phyloP scores from a whole-genome alignment of 1,139 yeast species.

The Suhomyces atakaporum region DNA sequence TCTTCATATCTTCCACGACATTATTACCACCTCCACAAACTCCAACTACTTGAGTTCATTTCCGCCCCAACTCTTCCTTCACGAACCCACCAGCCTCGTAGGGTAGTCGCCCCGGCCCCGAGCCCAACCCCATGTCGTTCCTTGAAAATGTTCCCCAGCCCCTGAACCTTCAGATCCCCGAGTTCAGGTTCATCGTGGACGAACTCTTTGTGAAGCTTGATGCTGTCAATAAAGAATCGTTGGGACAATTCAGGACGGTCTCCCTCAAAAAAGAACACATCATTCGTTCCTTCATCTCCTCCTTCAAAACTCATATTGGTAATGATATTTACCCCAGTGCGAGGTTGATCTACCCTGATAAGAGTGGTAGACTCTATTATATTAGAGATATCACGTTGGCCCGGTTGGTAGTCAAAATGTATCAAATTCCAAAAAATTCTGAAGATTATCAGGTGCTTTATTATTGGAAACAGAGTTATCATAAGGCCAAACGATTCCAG shows the following conservation, averaged over 20 bases:
- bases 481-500: conserved; percentile 29
- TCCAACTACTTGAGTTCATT: too few relatives aligned
- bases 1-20: too few relatives aligned
- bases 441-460: conserved; percentile 36
- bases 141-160: conserved; percentile 14
- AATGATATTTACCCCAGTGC: conserved; percentile 69
- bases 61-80: too few relatives aligned
- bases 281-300: conserved; percentile 50
- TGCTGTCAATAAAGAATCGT: conserved; percentile 27
- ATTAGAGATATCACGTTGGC: conserved; percentile 56
- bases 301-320: conserved; percentile 71
- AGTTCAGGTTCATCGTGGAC: conserved; percentile 32
- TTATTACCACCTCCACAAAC: too few relatives aligned
- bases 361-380: conserved; percentile 55
- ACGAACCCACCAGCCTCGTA: too few relatives aligned
- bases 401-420: conserved; percentile 40
- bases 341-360: conserved; percentile 61
- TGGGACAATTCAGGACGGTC: conserved; percentile 30
- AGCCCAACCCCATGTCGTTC: conserved; percentile 18
- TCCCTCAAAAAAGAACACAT: conserved; percentile 35
- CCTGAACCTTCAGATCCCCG: conserved; percentile 17
- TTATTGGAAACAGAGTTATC: conserved; percentile 44
- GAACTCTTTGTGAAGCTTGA: conserved; percentile 38
- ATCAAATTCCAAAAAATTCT: conserved; percentile 37
- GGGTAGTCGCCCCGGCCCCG: too few relatives aligned